Evolutionary conservation across 2,329 filamentous ascomycete species (phyloP).

Genomic region (Ascochyta lentis): DNA sequence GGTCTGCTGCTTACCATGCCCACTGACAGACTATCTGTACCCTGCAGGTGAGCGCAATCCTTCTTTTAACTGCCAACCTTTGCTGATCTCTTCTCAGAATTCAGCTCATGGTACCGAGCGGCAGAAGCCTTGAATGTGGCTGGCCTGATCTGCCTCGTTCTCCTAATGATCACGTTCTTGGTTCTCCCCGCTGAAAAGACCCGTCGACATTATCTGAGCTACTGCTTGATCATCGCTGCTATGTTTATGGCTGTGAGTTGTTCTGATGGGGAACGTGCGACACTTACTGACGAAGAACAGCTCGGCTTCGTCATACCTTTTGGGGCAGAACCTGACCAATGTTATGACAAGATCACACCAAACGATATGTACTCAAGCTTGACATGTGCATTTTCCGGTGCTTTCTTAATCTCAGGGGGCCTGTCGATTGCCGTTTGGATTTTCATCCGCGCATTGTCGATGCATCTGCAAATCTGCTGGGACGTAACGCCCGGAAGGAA

Average conservation of each 20-base stretch:
- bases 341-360: conserved; percentile 88
- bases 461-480: conserved; percentile 99
- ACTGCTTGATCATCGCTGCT: conserved; percentile 80
- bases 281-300: conserved; percentile 52
- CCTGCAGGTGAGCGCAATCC: conserved; percentile 56
- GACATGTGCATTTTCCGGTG: conserved; percentile 86
- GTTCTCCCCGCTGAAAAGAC: conserved; percentile 87
- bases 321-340: conserved; percentile 78
- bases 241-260: conserved; percentile 77
- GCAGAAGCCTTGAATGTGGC: conserved; percentile 86
- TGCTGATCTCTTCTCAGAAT: conserved; percentile 47
- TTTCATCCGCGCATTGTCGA: conserved; percentile 85
- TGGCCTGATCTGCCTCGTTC: conserved; percentile 73
- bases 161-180: conserved; percentile 80
- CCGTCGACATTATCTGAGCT: conserved; percentile 88
- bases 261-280: background rate
- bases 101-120: conserved; percentile 64
- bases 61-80: conserved; percentile 14
- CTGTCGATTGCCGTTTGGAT: conserved; percentile 87
- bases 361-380: conserved; percentile 85
- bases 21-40: conserved; percentile 79
- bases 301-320: conserved; percentile 91
- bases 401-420: conserved; percentile 84
- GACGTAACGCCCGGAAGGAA: conserved; percentile 84
- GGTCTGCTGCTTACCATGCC: conserved; percentile 89